These are phyloP conservation scores for Xylaria digitata DNA, from an alignment of 2,329 filamentous ascomycete genomes.

Conservation along the genomic window DNA sequence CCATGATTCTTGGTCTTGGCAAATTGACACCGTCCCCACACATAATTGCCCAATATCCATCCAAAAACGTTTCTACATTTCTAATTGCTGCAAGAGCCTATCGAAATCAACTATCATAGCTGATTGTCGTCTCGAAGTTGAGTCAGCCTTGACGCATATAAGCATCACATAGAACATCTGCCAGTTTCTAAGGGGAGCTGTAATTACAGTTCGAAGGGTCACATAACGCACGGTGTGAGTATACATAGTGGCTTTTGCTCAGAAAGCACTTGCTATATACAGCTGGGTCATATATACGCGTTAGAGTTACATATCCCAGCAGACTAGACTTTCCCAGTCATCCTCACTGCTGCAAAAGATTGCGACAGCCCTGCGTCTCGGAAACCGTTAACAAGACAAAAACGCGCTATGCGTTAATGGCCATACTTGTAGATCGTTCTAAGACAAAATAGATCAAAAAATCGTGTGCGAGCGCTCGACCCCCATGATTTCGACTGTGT, in stretches of 20 bases:
- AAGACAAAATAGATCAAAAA: slow-evolving; percentile 30
- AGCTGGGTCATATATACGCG: slow-evolving; percentile 32
- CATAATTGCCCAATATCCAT: neutral
- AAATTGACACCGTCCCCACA: neutral
- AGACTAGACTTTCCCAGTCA: slow-evolving; percentile 18
- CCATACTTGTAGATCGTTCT: slow-evolving; percentile 34
- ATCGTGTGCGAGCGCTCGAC: slow-evolving; percentile 25
- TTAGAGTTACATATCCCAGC: slow-evolving; percentile 27
- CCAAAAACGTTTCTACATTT: neutral
- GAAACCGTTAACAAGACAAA: slow-evolving; percentile 23
- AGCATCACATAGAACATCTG: neutral
- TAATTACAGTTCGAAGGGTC: neutral
- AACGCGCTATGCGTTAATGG: slow-evolving; percentile 22
- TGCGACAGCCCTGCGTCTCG: slow-evolving; percentile 18
- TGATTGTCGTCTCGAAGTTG: neutral
- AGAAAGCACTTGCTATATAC: slow-evolving; percentile 29
- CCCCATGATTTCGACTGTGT: slow-evolving; percentile 24
- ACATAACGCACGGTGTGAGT: neutral
- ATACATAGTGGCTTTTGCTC: slow-evolving; percentile 1
- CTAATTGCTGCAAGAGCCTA: neutral
- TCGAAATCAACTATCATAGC: neutral
- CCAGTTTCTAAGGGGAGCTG: neutral
- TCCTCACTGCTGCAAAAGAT: slow-evolving; percentile 17
- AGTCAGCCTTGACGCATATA: neutral
- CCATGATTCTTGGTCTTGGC: neutral